phyloP scores from a whole-genome alignment of 2,329 filamentous ascomycete genomes.

The Daldinia sp. region DNA sequence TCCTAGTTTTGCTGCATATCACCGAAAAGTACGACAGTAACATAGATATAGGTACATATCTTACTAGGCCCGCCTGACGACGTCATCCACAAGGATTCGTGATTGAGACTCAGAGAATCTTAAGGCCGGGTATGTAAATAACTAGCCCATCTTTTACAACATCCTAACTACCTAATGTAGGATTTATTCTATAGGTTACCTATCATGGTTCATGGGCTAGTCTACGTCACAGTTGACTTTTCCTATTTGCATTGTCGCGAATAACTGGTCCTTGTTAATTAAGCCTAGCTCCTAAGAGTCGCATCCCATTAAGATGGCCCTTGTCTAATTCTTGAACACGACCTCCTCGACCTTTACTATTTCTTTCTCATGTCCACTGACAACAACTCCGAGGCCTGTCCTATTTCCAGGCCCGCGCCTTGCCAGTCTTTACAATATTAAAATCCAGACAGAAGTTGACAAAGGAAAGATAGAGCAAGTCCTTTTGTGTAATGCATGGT shows the following conservation, averaged over 20 bases:
- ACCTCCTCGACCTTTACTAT: slow-evolving; percentile 26
- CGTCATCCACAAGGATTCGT: slow-evolving; percentile 17
- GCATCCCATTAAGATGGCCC: slow-evolving; percentile 18
- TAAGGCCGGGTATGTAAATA: no score
- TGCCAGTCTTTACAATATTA: slow-evolving; percentile 45
- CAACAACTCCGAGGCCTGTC: slow-evolving; percentile 20
- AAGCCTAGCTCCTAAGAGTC: slow-evolving; percentile 40
- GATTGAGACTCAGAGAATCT: neutral
- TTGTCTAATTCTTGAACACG: slow-evolving; percentile 37
- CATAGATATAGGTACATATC: slow-evolving; percentile 4
- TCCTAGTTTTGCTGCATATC: slow-evolving; percentile 22
- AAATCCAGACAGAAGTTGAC: slow-evolving; percentile 44
- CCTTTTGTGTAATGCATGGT: slow-evolving; percentile 37
- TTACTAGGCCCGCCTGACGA: slow-evolving; percentile 18
- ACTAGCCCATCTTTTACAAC: no score
- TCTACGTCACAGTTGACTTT: slow-evolving; percentile 3
- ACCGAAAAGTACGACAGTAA: slow-evolving; percentile 32
- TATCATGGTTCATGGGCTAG: neutral
- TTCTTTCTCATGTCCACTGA: slow-evolving; percentile 30
- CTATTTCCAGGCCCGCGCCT: slow-evolving; percentile 23
- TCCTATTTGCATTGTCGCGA: slow-evolving; percentile 31
- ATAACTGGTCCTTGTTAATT: slow-evolving; percentile 40
- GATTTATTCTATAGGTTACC: no score
- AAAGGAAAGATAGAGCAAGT: slow-evolving; percentile 40
- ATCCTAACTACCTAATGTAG: no score